These are phyloP conservation scores for Solanum appendiculatum DNA, from an alignment of 257 asterid genomes.

Conservation along the genomic window DNA sequence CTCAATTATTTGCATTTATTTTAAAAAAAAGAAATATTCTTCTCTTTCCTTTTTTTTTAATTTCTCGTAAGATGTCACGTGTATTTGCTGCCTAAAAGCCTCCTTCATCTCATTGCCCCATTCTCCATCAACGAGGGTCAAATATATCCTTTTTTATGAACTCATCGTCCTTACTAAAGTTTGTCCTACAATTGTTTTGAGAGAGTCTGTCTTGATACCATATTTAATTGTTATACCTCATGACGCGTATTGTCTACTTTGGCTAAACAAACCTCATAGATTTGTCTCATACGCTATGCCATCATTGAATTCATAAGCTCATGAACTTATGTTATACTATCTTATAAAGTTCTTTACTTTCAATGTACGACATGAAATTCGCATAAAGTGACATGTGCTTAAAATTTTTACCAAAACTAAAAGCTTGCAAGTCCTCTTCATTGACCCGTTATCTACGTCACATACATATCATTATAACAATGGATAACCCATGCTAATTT, in stretches of 20 bases:
- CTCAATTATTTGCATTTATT: not conserved
- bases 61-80: not conserved
- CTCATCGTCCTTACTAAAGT: not conserved
- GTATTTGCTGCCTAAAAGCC: too few relatives aligned
- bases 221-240: not conserved
- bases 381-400: not conserved
- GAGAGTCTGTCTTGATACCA: not conserved
- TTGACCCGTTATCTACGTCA: not conserved
- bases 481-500: not conserved
- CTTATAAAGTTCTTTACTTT: not conserved
- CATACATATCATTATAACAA: not conserved
- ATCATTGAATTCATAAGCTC: not conserved
- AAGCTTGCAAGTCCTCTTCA: not conserved
- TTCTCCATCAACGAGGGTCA: not conserved
- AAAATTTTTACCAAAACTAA: too few relatives aligned
- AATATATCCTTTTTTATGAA: not conserved
- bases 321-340: not conserved
- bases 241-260: not conserved
- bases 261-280: rapidly evolving
- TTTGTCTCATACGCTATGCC: rapidly evolving
- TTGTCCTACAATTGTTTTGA: not conserved
- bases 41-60: not conserved
- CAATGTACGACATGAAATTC: rapidly evolving
- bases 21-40: not conserved
- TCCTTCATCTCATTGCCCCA: too few relatives aligned